These are phyloP conservation scores for Tetrahymena elliotti DNA, from an alignment of 73 alveolate genomes.

Conservation along the genomic window DNA sequence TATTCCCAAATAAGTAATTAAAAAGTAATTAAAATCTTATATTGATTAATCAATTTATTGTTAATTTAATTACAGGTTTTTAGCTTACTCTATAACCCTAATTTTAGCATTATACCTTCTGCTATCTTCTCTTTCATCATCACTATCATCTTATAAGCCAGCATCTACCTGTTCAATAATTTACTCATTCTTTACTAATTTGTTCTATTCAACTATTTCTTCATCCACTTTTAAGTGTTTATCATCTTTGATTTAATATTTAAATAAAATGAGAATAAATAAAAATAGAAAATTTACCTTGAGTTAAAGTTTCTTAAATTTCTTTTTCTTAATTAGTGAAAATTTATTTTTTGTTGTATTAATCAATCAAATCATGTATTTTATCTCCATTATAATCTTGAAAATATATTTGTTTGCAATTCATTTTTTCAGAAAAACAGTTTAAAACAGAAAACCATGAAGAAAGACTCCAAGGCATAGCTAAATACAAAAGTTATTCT, in stretches of 20 bases:
- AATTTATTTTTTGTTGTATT: not conserved
- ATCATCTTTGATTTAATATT: too few relatives aligned
- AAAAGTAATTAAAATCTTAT: constrained; percentile 6
- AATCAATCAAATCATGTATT: not conserved
- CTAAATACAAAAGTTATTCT: constrained; percentile 51
- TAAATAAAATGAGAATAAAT: too few relatives aligned
- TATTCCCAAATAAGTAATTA: constrained; percentile 1
- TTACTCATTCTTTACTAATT: not conserved
- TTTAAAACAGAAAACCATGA: constrained; percentile 61
- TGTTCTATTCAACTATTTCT: not conserved
- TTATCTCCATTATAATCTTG: constrained; percentile 2
- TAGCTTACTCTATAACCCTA: not conserved
- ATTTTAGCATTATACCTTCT: not conserved
- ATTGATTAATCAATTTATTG: not conserved
- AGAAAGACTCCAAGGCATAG: constrained; percentile 73
- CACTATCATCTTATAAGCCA: not conserved
- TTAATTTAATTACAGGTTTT: not conserved
- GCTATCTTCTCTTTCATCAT: not conserved
- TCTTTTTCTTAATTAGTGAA: not conserved
- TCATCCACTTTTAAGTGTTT: not conserved
- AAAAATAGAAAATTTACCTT: not conserved
- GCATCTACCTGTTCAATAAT: not conserved
- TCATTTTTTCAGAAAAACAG: not conserved
- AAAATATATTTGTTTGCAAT: constrained; percentile 6
- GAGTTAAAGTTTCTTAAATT: not conserved